Percentiles rank a stretch among this genome's conserved stretches.
Evolutionary conservation across 2,329 filamentous ascomycete species (phyloP).

Genomic region (Mycosphaerelloides madeirae): DNA sequence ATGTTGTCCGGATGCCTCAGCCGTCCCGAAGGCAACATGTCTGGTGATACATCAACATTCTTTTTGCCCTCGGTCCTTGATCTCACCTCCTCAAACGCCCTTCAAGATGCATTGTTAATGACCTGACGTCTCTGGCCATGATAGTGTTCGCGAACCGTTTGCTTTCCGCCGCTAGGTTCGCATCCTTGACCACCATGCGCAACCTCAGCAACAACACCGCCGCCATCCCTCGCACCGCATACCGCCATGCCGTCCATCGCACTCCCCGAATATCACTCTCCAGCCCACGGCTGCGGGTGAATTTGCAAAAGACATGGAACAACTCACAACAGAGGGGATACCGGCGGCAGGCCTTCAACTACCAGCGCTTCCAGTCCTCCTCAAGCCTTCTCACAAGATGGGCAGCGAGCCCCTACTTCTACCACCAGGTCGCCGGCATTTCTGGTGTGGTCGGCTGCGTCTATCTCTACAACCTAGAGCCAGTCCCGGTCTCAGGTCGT

Average conservation of each 20-base stretch:
- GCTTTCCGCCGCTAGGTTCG: neutral
- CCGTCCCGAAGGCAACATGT: too few relatives aligned
- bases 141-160: neutral
- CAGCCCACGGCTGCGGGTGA: neutral
- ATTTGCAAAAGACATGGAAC: slow-evolving; percentile 13
- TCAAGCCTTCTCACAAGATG: slow-evolving; percentile 31
- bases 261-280: neutral
- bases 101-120: too few relatives aligned
- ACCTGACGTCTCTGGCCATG: too few relatives aligned
- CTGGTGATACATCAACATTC: too few relatives aligned
- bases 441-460: slow-evolving; percentile 47
- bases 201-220: neutral
- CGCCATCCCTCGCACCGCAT: neutral
- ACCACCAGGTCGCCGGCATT: slow-evolving; percentile 41
- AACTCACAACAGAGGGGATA: slow-evolving; percentile 18
- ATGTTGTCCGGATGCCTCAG: too few relatives aligned
- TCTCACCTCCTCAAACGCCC: too few relatives aligned
- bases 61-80: too few relatives aligned
- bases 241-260: neutral
- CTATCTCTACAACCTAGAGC: slow-evolving; percentile 66
- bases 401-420: slow-evolving; percentile 44
- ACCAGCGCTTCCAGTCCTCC: slow-evolving; percentile 28
- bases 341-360: slow-evolving; percentile 27
- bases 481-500: slow-evolving; percentile 66
- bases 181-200: neutral